phyloP scores from a whole-genome alignment of 2,329 filamentous ascomycete genomes.

The Cladophialophora chaetospira region DNA sequence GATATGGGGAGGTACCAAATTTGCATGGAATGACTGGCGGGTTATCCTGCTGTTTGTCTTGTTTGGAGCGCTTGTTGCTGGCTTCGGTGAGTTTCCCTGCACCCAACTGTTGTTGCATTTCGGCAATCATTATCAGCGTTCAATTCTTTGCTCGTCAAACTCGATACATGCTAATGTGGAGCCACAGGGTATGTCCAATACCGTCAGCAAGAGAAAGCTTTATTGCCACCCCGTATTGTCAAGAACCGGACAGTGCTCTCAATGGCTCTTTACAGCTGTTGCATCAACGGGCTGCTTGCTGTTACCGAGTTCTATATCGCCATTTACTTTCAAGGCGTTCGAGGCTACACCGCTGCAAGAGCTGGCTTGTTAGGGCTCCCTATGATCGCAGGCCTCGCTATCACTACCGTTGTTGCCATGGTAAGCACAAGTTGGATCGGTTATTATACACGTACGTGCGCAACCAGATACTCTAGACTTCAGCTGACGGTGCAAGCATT shows the following conservation, averaged over 20 bases:
- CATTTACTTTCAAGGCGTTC: slow-evolving; percentile 41
- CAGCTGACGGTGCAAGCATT: slow-evolving; percentile 22
- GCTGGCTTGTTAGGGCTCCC: slow-evolving; percentile 20
- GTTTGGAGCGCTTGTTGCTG: slow-evolving; percentile 34
- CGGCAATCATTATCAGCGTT: no score
- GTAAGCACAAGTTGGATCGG: slow-evolving; percentile 12
- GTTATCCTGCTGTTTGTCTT: slow-evolving; percentile 38
- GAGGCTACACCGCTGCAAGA: slow-evolving; percentile 18
- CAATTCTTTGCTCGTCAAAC: no score
- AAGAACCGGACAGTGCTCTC: slow-evolving; percentile 33
- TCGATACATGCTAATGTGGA: no score
- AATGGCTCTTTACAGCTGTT: slow-evolving; percentile 14
- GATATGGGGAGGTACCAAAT: slow-evolving; percentile 41
- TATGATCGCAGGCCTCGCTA: slow-evolving; percentile 17
- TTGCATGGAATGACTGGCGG: slow-evolving; percentile 36
- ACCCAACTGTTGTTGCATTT: no score
- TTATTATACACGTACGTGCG: slow-evolving; percentile 23
- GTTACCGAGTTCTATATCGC: slow-evolving; percentile 35
- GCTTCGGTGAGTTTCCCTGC: no score
- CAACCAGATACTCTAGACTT: neutral
- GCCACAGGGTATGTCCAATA: slow-evolving; percentile 38
- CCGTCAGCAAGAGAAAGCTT: slow-evolving; percentile 37
- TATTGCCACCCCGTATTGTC: slow-evolving; percentile 39
- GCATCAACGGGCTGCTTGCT: slow-evolving; percentile 17
- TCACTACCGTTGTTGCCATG: slow-evolving; percentile 11